A percentile compares a stretch with the other conserved stretches of the same genome.
phyloP scores from a whole-genome alignment of 306 rosid species.

The Erythrophleum fordii region DNA sequence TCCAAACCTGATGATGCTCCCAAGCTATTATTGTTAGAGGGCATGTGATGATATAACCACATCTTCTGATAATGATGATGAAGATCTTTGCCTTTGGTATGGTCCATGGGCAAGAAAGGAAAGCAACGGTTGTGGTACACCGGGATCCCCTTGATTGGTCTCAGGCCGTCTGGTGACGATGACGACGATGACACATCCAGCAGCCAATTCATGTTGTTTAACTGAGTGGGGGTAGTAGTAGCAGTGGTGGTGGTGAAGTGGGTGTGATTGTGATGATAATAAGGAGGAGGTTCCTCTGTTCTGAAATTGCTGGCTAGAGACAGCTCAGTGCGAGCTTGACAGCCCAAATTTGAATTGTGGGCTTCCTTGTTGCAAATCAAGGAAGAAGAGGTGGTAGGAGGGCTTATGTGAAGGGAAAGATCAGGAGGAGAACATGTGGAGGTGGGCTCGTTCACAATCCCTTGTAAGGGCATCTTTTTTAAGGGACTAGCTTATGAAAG shows the following conservation, averaged over 20 bases:
- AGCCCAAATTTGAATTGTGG: not conserved
- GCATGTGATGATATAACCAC: constrained; percentile 47
- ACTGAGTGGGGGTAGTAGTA: not conserved
- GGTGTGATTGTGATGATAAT: constrained; percentile 29
- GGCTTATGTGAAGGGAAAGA: constrained; percentile 93
- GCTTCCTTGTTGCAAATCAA: not conserved
- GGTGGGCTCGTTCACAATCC: constrained; percentile 65
- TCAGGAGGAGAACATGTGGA: constrained; percentile 53
- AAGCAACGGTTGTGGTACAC: constrained; percentile 86
- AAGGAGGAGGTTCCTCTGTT: constrained; percentile 30
- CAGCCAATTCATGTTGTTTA: constrained; percentile 33
- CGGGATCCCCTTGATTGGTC: constrained; percentile 90
- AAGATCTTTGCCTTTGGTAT: constrained; percentile 29
- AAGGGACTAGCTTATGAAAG: not conserved
- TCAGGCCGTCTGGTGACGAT: constrained; percentile 44
- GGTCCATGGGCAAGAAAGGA: constrained; percentile 67
- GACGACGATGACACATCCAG: constrained; percentile 48
- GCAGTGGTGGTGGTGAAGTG: not conserved
- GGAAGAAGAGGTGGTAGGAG: constrained; percentile 47
- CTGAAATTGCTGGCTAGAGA: constrained; percentile 53
- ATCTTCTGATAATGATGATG: constrained; percentile 43
- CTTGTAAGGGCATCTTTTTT: constrained; percentile 89
- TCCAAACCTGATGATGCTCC: constrained; percentile 33
- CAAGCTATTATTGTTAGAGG: not conserved
- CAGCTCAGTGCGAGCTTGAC: constrained; percentile 69